These are phyloP conservation scores for Apophysomyces elegans DNA, from an alignment of 371 early-diverging fungal genomes.

Conservation along the genomic window DNA sequence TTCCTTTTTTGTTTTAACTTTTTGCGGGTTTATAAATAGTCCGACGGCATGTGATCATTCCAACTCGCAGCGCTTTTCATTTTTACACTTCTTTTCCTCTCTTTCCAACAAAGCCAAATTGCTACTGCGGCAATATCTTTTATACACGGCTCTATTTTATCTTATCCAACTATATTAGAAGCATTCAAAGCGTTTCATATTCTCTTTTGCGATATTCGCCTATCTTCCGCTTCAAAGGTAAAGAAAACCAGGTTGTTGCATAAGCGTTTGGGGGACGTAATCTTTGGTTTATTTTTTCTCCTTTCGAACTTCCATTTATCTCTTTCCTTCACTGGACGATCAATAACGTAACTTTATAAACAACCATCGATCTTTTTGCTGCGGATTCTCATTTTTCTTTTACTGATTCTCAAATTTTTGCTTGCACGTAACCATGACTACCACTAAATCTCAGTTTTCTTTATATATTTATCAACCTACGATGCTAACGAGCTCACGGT, in stretches of 20 bases:
- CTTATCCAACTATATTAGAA: constrained; percentile 3
- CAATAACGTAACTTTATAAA: constrained; percentile 4
- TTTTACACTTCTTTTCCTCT: no score
- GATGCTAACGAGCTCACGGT: background rate
- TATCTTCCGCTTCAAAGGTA: background rate
- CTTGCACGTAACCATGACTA: background rate
- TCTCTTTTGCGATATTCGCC: background rate
- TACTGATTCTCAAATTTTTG: background rate
- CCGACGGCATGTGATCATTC: no score
- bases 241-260: constrained; percentile 3
- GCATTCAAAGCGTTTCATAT: background rate
- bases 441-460: constrained; percentile 5
- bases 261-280: constrained; percentile 9
- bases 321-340: constrained; percentile 1
- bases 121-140: no score
- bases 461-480: constrained; percentile 1
- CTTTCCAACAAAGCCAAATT: no score
- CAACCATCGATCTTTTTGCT: background rate
- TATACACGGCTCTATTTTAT: background rate
- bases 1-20: constrained; percentile 6
- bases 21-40: background rate
- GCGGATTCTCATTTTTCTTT: background rate
- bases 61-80: no score
- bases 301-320: constrained; percentile 2
- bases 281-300: constrained; percentile 5